Conservation (phyloP, 202 grass and related monocot genomes). For the Brachypodium distachyon region DNA sequence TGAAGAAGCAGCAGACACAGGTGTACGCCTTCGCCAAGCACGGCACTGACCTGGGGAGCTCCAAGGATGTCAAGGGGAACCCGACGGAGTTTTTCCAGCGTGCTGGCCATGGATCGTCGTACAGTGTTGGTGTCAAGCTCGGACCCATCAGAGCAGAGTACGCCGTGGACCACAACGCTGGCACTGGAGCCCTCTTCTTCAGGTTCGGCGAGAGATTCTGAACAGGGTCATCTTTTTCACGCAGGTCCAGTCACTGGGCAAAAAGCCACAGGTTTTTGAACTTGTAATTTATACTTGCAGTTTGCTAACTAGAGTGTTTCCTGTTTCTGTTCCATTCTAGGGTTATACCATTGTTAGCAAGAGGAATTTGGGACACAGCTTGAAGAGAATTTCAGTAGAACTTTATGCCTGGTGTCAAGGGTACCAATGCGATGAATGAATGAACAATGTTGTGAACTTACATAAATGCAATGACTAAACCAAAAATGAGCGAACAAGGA, state of each 20-base stretch:
- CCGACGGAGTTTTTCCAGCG: constrained; percentile 89
- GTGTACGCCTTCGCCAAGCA: constrained; percentile 84
- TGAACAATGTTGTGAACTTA: background rate
- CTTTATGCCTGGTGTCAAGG: background rate
- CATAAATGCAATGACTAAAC: background rate
- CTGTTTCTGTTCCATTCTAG: background rate
- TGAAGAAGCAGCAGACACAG: constrained; percentile 52
- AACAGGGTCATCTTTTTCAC: background rate
- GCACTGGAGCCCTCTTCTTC: constrained; percentile 80
- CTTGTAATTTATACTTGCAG: background rate
- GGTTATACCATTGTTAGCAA: background rate
- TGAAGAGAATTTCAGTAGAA: background rate
- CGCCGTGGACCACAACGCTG: constrained; percentile 85
- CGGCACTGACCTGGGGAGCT: constrained; percentile 90
- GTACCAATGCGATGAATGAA: background rate
- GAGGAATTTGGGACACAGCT: background rate
- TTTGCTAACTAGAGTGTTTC: background rate
- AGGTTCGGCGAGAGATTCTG: constrained; percentile 93
- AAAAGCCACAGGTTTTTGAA: background rate
- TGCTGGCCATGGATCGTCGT: constrained; percentile 77
- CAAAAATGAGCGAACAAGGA: constrained; percentile 1
- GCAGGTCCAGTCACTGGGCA: background rate
- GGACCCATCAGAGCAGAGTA: constrained; percentile 84
- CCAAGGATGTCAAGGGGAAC: constrained; percentile 97
- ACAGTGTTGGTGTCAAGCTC: constrained; percentile 74